Base-by-base conservation (phyloP, 1,139 yeast genomes). In the Sugiyamaella grinbergsii region DNA sequence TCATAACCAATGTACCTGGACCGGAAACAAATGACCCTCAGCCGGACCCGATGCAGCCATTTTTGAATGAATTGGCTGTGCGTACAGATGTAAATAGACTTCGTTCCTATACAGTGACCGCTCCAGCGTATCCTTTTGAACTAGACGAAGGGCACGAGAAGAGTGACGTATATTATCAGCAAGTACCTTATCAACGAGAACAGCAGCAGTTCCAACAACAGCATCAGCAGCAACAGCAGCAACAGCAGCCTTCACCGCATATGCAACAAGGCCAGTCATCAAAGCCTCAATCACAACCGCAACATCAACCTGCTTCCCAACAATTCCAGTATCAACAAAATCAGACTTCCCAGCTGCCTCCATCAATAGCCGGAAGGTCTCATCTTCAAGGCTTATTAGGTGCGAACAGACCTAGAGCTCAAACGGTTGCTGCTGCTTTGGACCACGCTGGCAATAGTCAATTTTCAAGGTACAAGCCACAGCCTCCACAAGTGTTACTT, bases 101-200 rank as follows among this genome's bases (percentile, higher is more conserved):
- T 43, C 61, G 75, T 13, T 69, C 73, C 5, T 71, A 70, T 56
- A 71, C 75, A 22, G 69, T 69, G 48, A 67, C 63, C 50, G 61
- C 63, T 40, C 55, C 63, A 33, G 67, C 66, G 7, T 58, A 58
- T 36, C 59, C 62, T 48, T 50, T 58, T 19, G 51, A 43, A 13
- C 26, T 29, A 15, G 52, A 50, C 4, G 51, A 43, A 32, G 37
- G 23, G 19, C 45, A 42, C 10, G 50, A 39, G 10, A 41, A 37
- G 33, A 54, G 29, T 41, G 57, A 47, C 16, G 26, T 43, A 23
- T 48, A 43, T 22, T 50, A 49, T n/a, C 51, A 47, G 33, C 40
- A 36, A 32, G 32, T 36, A 32, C 13, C 19, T 4, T 28, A 26
- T 13, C 42, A 39, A 19, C 16, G 23, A 23, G 22, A 24, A 19